Conservation (phyloP, 2,329 filamentous ascomycete genomes). For the Didymella pomorum region DNA sequence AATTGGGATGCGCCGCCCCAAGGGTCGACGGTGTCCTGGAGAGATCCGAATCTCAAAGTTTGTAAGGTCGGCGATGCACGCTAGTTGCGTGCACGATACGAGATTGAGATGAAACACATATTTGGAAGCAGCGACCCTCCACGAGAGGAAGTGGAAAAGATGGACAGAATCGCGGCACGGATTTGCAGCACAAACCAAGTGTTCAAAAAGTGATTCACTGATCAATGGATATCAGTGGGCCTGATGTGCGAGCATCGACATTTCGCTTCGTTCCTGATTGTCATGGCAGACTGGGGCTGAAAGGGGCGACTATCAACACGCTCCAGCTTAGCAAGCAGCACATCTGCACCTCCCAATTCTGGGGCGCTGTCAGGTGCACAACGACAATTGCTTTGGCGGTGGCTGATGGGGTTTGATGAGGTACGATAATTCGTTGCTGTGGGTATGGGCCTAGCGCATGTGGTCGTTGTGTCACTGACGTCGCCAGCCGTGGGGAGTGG, state of each 20-base stretch:
- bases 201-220: constrained; percentile 5
- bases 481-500: background rate
- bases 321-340: background rate
- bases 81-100: constrained; percentile 1
- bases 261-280: constrained; percentile 4
- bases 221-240: constrained; percentile 7
- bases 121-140: background rate
- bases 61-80: constrained; percentile 5
- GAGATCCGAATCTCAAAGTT: background rate
- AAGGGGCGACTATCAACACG: constrained; percentile 12
- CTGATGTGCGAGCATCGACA: constrained; percentile 10
- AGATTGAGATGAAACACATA: constrained; percentile 9
- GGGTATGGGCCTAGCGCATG: constrained; percentile 13
- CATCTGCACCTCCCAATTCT: constrained; percentile 4
- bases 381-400: constrained; percentile 10
- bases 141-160: constrained; percentile 6
- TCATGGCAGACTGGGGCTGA: constrained; percentile 8
- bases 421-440: constrained; percentile 14
- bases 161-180: constrained; percentile 5
- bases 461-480: constrained; percentile 17
- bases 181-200: constrained; percentile 14
- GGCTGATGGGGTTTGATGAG: constrained; percentile 15
- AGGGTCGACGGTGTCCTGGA: background rate
- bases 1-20: constrained; percentile 4
- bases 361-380: constrained; percentile 3